A percentile compares a stretch with the other conserved stretches of the same genome.
Evolutionary conservation across 495 filamentous ascomycete species (phyloP).

Genomic region (Venustampulla echinocandica): DNA sequence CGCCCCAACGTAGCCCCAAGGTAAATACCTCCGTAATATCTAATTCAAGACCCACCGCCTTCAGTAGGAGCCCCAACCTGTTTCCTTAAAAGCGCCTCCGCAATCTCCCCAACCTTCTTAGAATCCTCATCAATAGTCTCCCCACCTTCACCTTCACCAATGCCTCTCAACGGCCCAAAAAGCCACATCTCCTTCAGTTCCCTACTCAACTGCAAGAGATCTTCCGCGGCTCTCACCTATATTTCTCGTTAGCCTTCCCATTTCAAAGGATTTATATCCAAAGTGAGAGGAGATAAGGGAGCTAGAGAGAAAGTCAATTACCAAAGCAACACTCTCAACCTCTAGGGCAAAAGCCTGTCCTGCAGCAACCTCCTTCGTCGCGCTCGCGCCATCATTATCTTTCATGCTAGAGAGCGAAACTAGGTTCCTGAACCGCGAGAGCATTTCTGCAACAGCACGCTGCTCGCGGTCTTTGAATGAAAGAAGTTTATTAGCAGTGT

Average conservation of each 20-base stretch:
- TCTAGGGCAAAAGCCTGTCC: constrained; percentile 52
- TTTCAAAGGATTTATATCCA: not conserved
- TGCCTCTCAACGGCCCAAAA: constrained; percentile 56
- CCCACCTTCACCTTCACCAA: constrained; percentile 43
- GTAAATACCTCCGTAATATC: not conserved
- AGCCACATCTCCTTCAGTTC: constrained; percentile 67
- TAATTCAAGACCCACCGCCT: not conserved
- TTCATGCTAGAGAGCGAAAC: constrained; percentile 39
- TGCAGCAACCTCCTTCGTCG: constrained; percentile 39
- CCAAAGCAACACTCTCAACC: constrained; percentile 54
- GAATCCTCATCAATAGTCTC: constrained; percentile 20
- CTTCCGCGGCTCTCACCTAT: constrained; percentile 56
- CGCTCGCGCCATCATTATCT: constrained; percentile 20
- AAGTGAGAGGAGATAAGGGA: too few species aligned
- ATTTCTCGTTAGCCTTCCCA: not conserved
- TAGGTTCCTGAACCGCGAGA: constrained; percentile 53
- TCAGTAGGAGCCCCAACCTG: not conserved
- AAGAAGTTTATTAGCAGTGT: not conserved
- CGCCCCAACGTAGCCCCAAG: too few species aligned
- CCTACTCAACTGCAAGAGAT: constrained; percentile 52
- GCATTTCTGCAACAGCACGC: constrained; percentile 40
- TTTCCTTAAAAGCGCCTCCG: constrained; percentile 5
- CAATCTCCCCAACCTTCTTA: constrained; percentile 16
- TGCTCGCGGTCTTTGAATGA: constrained; percentile 21
- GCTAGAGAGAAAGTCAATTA: constrained; percentile 23